Percentiles rank a stretch among this genome's conserved stretches.
phyloP scores from a whole-genome alignment of 2,329 filamentous ascomycete genomes.

The Ambrosiella xylebori region DNA sequence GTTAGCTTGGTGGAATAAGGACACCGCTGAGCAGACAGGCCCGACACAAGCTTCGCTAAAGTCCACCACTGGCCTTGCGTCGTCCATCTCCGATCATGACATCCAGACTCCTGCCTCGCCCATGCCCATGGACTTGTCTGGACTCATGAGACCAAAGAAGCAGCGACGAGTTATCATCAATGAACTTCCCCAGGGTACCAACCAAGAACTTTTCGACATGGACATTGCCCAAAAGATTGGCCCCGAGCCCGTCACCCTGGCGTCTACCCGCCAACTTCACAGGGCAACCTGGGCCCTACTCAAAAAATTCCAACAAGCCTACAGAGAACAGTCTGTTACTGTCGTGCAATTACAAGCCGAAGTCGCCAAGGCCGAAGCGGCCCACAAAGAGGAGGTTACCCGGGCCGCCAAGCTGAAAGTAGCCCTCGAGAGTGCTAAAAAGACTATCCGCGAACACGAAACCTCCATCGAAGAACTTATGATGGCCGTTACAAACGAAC shows the following conservation, averaged over 20 bases:
- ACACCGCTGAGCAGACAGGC: conserved; percentile 1
- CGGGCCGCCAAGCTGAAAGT: conserved; percentile 36
- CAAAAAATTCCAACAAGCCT: conserved; percentile 39
- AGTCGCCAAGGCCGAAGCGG: conserved; percentile 35
- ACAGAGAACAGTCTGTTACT: conserved; percentile 34
- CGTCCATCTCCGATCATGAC: background rate
- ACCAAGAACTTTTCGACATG: conserved; percentile 38
- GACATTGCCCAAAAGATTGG: conserved; percentile 37
- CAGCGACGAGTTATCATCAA: conserved; percentile 1
- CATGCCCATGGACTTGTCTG: conserved; percentile 28
- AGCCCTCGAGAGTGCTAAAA: conserved; percentile 43
- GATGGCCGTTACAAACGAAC: conserved; percentile 35
- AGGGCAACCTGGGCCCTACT: conserved; percentile 37
- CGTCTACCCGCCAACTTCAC: conserved; percentile 10
- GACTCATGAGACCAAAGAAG: conserved; percentile 14
- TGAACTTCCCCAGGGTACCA: conserved; percentile 15
- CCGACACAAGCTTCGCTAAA: background rate
- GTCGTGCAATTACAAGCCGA: conserved; percentile 38
- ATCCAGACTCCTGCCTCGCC: conserved; percentile 23
- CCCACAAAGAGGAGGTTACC: conserved; percentile 31
- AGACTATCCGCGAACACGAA: conserved; percentile 36
- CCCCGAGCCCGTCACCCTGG: conserved; percentile 6
- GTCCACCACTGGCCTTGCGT: conserved; percentile 19
- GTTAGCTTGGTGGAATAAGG: conserved; percentile 9
- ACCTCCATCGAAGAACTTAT: conserved; percentile 31